Evolutionary conservation across 371 early-diverging fungal genomes (phyloP), one percentile per base, ranked within the genome.

Genomic region (Syncephalastrum sp.): DNA sequence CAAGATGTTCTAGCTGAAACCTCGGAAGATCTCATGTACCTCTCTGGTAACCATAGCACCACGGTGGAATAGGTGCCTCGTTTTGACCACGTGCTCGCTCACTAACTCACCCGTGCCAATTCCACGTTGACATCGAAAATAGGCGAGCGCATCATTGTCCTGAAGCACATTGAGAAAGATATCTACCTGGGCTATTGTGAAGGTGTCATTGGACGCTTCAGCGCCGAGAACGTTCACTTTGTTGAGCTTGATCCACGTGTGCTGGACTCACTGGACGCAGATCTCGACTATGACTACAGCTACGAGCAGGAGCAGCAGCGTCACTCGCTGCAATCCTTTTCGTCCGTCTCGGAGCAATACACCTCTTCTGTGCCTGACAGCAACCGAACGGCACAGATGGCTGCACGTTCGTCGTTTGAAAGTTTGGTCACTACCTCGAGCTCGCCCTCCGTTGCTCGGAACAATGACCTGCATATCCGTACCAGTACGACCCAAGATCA

Each of bases 221-320:
- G 73, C 50, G 84, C 82, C 47, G 74, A 73, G 38, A 76, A 70
- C 51, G 84, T 84, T 21, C 80, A 82, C 48, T 84, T 84, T 68
- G 77, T 77, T 4, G 81, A 80, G 60, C 55, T 80, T 15, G 80
- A 79, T 59, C 80, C 80, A 7, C 63, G 77, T 24, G 80, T 79
- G 45, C 52, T 79, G 25, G 75, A 75, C 25, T 75, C 74, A 3
- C 51, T 79, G 7, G 79, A 78, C 53, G 69, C 75, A 17, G 76
- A 71, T 15, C 54, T 70, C 23, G 75, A 71, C 24, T 69, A 65
- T 27, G 42, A 55, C 16, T 42, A 41, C 25, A 15, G 55, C 12
- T 47, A 52, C 62, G 15, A 55, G 47, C 24, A 42, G 27, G 42
- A 50, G 50, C 48, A 33, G 25, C 12, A 42, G 43, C 63, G 59